Evolutionary conservation across 495 filamentous ascomycete genomes (phyloP).

Genomic region (Parmelia sp.): DNA sequence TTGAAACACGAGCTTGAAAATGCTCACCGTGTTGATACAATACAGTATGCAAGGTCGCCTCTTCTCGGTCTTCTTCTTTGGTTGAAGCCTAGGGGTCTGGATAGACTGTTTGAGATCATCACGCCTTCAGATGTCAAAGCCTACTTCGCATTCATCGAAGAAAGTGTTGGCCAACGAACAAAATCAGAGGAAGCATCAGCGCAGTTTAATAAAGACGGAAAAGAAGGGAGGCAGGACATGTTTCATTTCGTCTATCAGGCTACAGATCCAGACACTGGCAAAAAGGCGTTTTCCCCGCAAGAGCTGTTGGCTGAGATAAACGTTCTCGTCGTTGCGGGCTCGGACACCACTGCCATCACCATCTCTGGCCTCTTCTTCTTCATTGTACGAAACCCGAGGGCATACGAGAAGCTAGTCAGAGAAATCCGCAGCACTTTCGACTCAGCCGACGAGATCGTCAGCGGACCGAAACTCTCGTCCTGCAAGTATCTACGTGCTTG

Average conservation of each 20-base stretch:
- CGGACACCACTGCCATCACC: slow-evolving; percentile 54
- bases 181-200: no score
- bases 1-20: background rate
- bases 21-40: background rate
- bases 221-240: no score
- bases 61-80: no score
- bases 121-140: no score
- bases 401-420: slow-evolving; percentile 32
- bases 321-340: slow-evolving; percentile 40
- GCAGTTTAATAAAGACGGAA: no score
- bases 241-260: background rate
- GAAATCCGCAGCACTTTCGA: slow-evolving; percentile 48
- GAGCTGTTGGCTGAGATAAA: slow-evolving; percentile 19
- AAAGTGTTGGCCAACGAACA: no score
- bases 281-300: no score
- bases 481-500: slow-evolving; percentile 50
- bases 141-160: no score
- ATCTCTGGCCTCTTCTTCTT: slow-evolving; percentile 62
- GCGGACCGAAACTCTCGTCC: slow-evolving; percentile 38
- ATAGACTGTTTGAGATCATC: no score
- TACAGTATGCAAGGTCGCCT: no score
- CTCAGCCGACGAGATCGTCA: slow-evolving; percentile 48
- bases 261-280: no score
- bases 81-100: no score
- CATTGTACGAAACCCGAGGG: slow-evolving; percentile 50